A percentile compares a stretch with the other conserved stretches of the same genome.
These are phyloP conservation scores for Acacia melanoxylon DNA, from an alignment of 306 rosid genomes.

Conservation along the genomic window DNA sequence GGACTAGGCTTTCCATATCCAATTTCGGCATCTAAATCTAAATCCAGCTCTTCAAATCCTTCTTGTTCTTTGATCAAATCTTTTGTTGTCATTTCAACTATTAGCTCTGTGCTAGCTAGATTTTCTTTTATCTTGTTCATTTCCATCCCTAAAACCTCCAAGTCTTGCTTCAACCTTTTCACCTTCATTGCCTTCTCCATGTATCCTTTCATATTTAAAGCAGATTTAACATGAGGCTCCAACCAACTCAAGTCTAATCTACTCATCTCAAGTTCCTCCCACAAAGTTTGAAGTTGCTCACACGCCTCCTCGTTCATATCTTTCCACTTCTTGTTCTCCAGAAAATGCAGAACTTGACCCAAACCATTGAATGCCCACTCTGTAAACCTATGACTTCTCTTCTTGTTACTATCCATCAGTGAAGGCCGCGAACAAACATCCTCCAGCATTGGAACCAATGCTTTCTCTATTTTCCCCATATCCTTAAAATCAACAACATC, in stretches of 20 bases:
- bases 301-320: neutral
- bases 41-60: neutral
- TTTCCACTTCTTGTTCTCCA: neutral
- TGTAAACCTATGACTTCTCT: neutral
- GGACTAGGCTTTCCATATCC: neutral
- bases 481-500: neutral
- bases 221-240: neutral
- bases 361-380: neutral
- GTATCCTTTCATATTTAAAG: neutral
- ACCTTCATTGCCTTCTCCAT: neutral
- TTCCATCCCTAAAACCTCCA: too few species aligned
- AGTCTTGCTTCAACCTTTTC: neutral
- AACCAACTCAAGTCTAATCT: neutral
- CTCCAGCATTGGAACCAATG: neutral
- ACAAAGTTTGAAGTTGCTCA: neutral
- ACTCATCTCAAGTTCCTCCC: constrained; percentile 1
- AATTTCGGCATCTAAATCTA: neutral
- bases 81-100: too few species aligned
- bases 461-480: neutral
- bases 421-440: neutral
- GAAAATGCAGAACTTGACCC: neutral
- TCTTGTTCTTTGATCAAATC: too few species aligned
- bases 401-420: neutral
- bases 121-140: too few species aligned
- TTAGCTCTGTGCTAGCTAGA: too few species aligned